These are phyloP conservation scores for Taiwanofungus camphoratus DNA, from an alignment of 1,284 basidiomycete genomes.

Conservation along the genomic window DNA sequence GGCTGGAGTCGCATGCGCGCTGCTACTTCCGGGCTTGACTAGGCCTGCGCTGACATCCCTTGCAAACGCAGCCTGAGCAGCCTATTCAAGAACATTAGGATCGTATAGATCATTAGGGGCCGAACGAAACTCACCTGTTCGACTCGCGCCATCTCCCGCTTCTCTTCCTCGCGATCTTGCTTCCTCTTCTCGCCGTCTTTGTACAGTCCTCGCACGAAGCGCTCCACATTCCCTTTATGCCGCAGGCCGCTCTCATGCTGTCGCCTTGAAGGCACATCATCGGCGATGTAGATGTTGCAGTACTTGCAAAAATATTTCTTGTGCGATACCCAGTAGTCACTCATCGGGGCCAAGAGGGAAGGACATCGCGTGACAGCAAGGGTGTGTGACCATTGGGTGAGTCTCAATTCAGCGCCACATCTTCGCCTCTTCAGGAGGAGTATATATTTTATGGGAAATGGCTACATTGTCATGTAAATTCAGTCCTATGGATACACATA, in stretches of 20 bases:
- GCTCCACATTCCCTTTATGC: conserved; percentile 92
- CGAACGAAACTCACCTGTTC: conserved; percentile 56
- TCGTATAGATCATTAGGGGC: conserved; percentile 1
- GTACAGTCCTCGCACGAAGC: conserved; percentile 89
- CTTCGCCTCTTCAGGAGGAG: too few relatives aligned
- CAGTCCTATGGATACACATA: too few relatives aligned
- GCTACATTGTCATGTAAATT: too few relatives aligned
- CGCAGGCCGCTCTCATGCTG: conserved; percentile 93
- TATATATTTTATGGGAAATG: too few relatives aligned
- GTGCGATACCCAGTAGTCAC: conserved; percentile 83
- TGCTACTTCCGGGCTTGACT: conserved; percentile 37
- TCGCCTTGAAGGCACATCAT: conserved; percentile 86
- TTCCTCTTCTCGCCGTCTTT: conserved; percentile 87
- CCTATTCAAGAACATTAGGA: conserved; percentile 36
- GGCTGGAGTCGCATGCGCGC: conserved; percentile 34
- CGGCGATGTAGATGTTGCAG: conserved; percentile 87
- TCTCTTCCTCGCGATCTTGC: conserved; percentile 83
- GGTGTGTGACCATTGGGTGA: too few relatives aligned
- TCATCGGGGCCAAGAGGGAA: too few relatives aligned
- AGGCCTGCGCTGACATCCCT: conserved; percentile 66
- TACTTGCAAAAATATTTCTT: conserved; percentile 85
- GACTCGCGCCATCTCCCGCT: conserved; percentile 79
- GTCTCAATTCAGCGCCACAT: too few relatives aligned
- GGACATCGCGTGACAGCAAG: too few relatives aligned
- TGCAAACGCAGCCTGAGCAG: conserved; percentile 70